These are phyloP conservation scores for Tricholoma flavovirens DNA, from an alignment of 768 basidiomycete species.

Conservation along the genomic window DNA sequence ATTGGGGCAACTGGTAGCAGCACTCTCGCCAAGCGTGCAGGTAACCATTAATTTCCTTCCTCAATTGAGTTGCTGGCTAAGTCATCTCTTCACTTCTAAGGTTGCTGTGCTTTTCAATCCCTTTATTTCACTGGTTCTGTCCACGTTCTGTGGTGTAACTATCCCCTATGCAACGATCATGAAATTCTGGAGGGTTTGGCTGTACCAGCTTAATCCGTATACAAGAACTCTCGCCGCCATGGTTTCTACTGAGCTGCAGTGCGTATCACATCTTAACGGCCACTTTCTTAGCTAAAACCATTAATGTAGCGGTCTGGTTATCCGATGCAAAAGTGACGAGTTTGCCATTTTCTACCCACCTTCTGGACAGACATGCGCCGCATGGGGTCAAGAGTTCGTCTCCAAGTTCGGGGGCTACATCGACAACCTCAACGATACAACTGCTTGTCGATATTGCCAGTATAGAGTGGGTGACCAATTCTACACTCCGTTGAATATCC, in stretches of 20 bases:
- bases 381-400: constrained; percentile 71
- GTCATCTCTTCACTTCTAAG: constrained; percentile 20
- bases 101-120: constrained; percentile 81
- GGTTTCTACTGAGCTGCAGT: constrained; percentile 75
- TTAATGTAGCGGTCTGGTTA: constrained; percentile 47
- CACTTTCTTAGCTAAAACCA: constrained; percentile 1
- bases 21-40: constrained; percentile 71
- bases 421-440: constrained; percentile 54
- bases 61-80: constrained; percentile 22
- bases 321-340: constrained; percentile 63
- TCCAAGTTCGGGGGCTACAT: constrained; percentile 64
- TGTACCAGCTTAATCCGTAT: constrained; percentile 69
- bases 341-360: constrained; percentile 72
- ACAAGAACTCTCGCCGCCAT: constrained; percentile 68
- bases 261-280: constrained; percentile 12
- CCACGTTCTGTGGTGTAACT: constrained; percentile 77
- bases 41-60: constrained; percentile 19
- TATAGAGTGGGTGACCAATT: constrained; percentile 66
- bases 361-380: constrained; percentile 59
- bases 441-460: constrained; percentile 68
- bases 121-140: constrained; percentile 57
- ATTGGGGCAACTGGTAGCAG: constrained; percentile 67
- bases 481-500: constrained; percentile 62
- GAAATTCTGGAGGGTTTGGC: constrained; percentile 71
- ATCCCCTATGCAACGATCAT: constrained; percentile 62